Evolutionary conservation across 2,329 filamentous ascomycete genomes (phyloP), one percentile per base, ranked within the genome.

Genomic region (Aspergillus quadricinctus): DNA sequence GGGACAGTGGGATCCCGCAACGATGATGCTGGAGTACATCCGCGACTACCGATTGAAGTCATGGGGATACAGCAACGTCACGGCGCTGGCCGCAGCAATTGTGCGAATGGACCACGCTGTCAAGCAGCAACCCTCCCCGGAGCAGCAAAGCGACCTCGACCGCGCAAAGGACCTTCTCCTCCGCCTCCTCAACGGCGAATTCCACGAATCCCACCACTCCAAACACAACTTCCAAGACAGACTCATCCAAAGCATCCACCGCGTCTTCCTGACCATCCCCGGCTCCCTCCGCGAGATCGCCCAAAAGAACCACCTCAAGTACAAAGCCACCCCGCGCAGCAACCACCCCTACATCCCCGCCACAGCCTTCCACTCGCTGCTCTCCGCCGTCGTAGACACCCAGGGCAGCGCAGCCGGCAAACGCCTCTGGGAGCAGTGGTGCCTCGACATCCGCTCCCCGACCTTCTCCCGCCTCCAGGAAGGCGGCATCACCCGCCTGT

Each of bases 311-410:
- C 46, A 52, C 27, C 61, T 60, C 59, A 58, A 59, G 21, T 45
- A 50, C 29, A 37, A 51, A 21, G 46, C 54, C 19, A 55, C 50
- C 49, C 48, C 55, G 14, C 64, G 55, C 31, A 59, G 66, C 48
- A 60, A 61, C 25, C 41, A 68, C 31, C 63, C 64, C 19, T 63
- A 65, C 54, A 64, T 77, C 28, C 67, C 73, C 11, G 63, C 74
- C 0, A 64, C 67, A 3, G 69, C 78, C 5, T 84, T 85, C 73
- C 80, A 84, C 58, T 63, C 66, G 19, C 58, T 85, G 6, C 78
- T 88, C 6, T 73, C 78, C 46, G 82, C 80, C n/a, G 73, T 85
- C 8, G 78, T 82, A 2, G 75, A 79, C 28, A 72, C 72, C 0
- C 76, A 79, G 49, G 81, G 80, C 53, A 80, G 77, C 55, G 54